Evolutionary conservation across 2,329 filamentous ascomycete species (phyloP).

Genomic region (Fusarium udum): DNA sequence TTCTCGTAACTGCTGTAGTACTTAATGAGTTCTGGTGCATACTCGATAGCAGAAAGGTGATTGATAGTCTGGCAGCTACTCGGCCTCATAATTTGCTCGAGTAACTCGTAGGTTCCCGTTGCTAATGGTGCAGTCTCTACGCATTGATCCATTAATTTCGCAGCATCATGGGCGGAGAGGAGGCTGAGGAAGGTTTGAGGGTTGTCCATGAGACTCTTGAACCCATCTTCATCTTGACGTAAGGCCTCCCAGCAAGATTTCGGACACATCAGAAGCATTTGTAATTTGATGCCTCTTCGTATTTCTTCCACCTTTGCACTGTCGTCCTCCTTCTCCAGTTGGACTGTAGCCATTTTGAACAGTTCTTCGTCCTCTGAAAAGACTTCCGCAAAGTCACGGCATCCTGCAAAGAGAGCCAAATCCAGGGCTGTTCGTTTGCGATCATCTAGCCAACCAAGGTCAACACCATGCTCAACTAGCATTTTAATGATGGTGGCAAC

Average conservation of each 20-base stretch:
- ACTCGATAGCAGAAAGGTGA: background rate
- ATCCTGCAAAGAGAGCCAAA: conserved; percentile 13
- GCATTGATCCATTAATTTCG: background rate
- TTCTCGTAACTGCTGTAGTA: conserved; percentile 13
- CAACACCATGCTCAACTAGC: conserved; percentile 4
- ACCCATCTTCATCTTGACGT: background rate
- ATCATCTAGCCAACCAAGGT: background rate
- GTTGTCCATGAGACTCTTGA: background rate
- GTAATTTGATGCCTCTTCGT: background rate
- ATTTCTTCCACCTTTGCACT: background rate
- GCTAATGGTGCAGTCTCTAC: background rate
- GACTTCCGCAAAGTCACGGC: conserved; percentile 11
- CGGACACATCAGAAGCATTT: conserved; percentile 23
- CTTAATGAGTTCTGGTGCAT: background rate
- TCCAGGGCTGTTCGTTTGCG: conserved; percentile 17
- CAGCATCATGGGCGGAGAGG: conserved; percentile 1
- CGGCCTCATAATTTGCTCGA: conserved; percentile 8
- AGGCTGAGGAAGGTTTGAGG: conserved; percentile 6
- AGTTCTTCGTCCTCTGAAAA: conserved; percentile 18
- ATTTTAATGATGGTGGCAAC: conserved; percentile 14
- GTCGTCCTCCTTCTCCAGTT: background rate
- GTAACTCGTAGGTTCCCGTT: background rate
- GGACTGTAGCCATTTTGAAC: background rate
- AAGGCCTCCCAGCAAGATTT: background rate
- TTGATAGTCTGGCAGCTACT: background rate